These are phyloP conservation scores for Emmonsiellopsis sp. DNA, from an alignment of 2,329 filamentous ascomycete genomes.

Conservation along the genomic window DNA sequence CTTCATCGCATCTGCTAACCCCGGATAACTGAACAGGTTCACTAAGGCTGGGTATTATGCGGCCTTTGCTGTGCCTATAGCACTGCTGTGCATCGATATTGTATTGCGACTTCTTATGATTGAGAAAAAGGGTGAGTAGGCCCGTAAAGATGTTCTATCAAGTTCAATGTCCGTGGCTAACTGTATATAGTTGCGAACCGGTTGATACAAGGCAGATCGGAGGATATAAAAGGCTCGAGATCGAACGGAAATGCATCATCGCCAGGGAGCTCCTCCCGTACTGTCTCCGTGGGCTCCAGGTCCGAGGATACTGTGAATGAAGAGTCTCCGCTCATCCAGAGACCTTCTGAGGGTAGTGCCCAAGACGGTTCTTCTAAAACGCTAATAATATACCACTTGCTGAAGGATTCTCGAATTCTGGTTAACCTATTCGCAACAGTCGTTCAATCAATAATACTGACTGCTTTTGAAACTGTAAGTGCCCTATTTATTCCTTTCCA, in stretches of 20 bases:
- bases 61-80: slow-evolving; percentile 30
- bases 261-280: neutral
- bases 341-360: neutral
- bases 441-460: slow-evolving; percentile 43
- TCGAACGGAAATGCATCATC: neutral
- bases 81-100: slow-evolving; percentile 49
- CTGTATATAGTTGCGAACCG: neutral
- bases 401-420: slow-evolving; percentile 35
- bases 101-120: slow-evolving; percentile 51
- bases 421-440: slow-evolving; percentile 37
- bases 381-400: slow-evolving; percentile 19
- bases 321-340: neutral
- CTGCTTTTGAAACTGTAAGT: slow-evolving; percentile 42
- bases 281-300: neutral
- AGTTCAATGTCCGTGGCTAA: neutral
- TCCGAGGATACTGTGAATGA: neutral
- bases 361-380: slow-evolving; percentile 1
- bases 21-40: neutral
- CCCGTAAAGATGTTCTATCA: neutral
- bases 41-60: slow-evolving; percentile 20
- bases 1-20: slow-evolving; percentile 12
- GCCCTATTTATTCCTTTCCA: neutral
- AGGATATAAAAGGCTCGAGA: neutral
- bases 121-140: slow-evolving; percentile 38
- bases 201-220: neutral